A percentile compares a stretch with the other conserved stretches of the same genome.
Evolutionary conservation across 2,329 filamentous ascomycete genomes (phyloP).

Genomic region (Penicillium brasilianum): DNA sequence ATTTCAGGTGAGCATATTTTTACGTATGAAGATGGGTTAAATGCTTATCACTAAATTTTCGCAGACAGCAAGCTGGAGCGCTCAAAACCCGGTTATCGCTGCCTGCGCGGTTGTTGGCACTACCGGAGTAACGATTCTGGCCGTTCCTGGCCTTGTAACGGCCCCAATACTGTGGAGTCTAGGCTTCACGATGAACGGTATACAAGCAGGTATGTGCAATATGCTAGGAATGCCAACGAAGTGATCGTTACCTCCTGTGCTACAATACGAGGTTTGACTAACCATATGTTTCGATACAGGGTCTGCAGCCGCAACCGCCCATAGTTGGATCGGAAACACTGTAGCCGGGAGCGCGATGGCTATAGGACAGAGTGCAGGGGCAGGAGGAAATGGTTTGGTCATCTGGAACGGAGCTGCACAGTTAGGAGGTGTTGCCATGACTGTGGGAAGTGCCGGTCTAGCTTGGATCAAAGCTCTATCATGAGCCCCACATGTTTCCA

Average conservation of each 20-base stretch:
- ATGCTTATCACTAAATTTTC: background rate
- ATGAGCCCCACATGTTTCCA: too few species aligned
- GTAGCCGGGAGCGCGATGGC: constrained; percentile 14
- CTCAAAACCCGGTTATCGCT: background rate
- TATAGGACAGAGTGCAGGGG: constrained; percentile 19
- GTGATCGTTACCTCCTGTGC: too few species aligned
- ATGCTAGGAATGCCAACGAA: too few species aligned
- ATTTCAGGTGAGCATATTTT: background rate
- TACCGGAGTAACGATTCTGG: background rate
- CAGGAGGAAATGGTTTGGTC: constrained; percentile 12
- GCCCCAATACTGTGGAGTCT: background rate
- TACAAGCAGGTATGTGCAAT: background rate
- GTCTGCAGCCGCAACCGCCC: constrained; percentile 11
- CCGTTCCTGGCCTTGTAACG: constrained; percentile 1
- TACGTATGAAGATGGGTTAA: background rate
- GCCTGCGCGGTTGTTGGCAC: background rate
- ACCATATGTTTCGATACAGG: constrained; percentile 5
- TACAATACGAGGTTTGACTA: background rate
- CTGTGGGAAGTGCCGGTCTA: background rate
- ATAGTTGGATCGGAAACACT: constrained; percentile 19
- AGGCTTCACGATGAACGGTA: background rate
- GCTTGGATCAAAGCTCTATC: constrained; percentile 5
- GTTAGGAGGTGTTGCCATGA: background rate
- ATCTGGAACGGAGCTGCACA: constrained; percentile 15
- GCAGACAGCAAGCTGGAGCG: background rate